Evolutionary conservation across 495 filamentous ascomycete genomes (phyloP), one percentile per base, ranked within the genome.

Genomic region (Mytilinidion resinicola): DNA sequence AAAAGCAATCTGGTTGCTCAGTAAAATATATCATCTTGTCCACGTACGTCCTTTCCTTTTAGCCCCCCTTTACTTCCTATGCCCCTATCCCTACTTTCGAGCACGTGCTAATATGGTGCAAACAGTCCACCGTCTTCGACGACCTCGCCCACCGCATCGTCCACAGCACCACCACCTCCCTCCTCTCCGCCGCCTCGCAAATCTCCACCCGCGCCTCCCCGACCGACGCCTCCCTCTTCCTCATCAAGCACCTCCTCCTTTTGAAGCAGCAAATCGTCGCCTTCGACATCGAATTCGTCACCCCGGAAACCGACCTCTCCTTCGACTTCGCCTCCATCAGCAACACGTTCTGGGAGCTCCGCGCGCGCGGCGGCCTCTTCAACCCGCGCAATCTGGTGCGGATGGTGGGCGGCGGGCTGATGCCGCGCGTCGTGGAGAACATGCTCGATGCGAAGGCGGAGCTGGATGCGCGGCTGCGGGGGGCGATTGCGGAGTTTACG

Each of bases 231-330:
- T 85, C 90, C 61, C 80, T 96, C 34, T 96, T 96, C 72, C 82
- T 95, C 59, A 85, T 96, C 72, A 91, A 89, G 62, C 91, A 96
- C 68, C 78, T 96, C 2, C 85, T 96, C 39, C 83, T 95, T 59
- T 82, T 96, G 10, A 95, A 95, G 66, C 90, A 92, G 62, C 86
- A 92, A 62, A 89, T 96, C 33, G 82, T 96, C 37, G 89, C 90
- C 15, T 91, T 96, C 61, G 91, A 96, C 73, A 93, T 96, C 56
- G 84, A 87, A 69, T 92, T 87, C 63, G 88, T 91, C 44, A 83
- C 68, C 15, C 64, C 64, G 19, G 67, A 87, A 35, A 85, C 88
- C 35, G 84, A 77, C 48, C 75, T 86, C 34, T 80, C 82, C 15
- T 79, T 88, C 62, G 85, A 95, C 71, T 93, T 96, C 71, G 82